Base-by-base conservation (phyloP, 768 basidiomycete species). In the Russula brevipes region DNA sequence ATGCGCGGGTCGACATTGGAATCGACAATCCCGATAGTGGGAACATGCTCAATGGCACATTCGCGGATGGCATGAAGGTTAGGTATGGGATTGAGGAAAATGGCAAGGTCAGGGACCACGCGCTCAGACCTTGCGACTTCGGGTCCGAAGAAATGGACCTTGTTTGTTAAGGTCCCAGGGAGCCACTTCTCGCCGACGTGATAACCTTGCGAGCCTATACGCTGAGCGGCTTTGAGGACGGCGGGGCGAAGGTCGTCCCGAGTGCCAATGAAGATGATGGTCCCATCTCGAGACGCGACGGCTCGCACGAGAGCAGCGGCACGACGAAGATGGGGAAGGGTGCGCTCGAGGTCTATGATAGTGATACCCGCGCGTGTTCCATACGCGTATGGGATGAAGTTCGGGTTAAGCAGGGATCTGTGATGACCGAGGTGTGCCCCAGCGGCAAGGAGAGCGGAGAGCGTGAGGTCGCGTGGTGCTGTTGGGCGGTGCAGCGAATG, bases 391-490 rank as follows among this genome's bases (percentile, higher is more conserved):
- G 95, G 91, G 69, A 88, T 79, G 69, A 94, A 94, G 73, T 91
- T 90, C 35, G 92, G 87, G 73, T 94, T 91, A 80, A 95, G 87
- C 68, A 92, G 83, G 5, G 86, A 81, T 44, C 83, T 81, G 39
- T 89, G 82, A 72, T 98, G 95, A 7, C 97, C 97, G 50, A 98
- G 85, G 72, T 98, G 95, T 16, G 97, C 95, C 31, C 94, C 94
- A 14, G 94, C 81, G 1, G 97, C 95, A 47, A 98, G 78, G 65
- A 99, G 85, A 52, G 94, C 88, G 2, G 95, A 96, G 54, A 94
- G 78, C 3, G 96, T 92, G 57, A 87, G 78, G 63, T 89, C 78
- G 51, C 82, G 76, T 10, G 86, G 80, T 16, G 78, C 71, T 1
- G 76, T 70, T 31, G 91, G 88, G 64, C 81, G 81, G 69, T 85